Base-by-base conservation (phyloP, 2,329 filamentous ascomycete genomes). In the Hymenoscyphus linearis region DNA sequence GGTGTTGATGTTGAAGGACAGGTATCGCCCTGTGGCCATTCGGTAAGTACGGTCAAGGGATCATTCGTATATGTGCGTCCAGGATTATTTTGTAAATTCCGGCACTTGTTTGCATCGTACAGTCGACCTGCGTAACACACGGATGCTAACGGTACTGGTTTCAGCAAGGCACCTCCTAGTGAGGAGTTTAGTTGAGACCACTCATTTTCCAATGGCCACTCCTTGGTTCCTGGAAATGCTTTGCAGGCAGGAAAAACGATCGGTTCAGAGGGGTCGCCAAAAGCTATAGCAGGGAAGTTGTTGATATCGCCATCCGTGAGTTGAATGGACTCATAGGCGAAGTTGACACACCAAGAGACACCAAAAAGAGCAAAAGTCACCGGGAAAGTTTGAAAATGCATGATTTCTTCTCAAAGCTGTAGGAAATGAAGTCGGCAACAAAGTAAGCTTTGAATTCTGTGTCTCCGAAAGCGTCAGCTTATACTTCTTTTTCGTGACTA, bases 151-250 rank as follows among this genome's bases (percentile, higher is more conserved):
- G 80, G 76, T 62, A 71, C 47, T 25, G 80, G 74, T 40, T 69
- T 72, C 59, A 82, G 67, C 26, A 82, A 73, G 37, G 71, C 71
- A 13, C 79, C 78, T 12, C 68, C 70, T 16, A 77, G 69, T 7
- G 76, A 76, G 14, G 72, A 67, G 69, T 83, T 80, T 57, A 85
- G 74, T n/a, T 68, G 65, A 4, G 66, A 63, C 82, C 82, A 84
- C 12, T 70, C 72, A 1, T 72, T 65, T 18, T 74, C 63, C 0
- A 77, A 76, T 0, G 82, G 82, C 82, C 81, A 84, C 55, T 71
- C 47, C 1, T 31, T 12, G 12, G 57, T 59, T 12, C 64, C 64
- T 18, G 66, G 66, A 22, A 47, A 57, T 9, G 62, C 40, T 47
- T 64, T 67, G 52, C 66, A 67, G 16, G 52, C 35, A 10, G 25